Base-by-base conservation (phyloP, 2,329 filamentous ascomycete species). In the Apiospora koreana region DNA sequence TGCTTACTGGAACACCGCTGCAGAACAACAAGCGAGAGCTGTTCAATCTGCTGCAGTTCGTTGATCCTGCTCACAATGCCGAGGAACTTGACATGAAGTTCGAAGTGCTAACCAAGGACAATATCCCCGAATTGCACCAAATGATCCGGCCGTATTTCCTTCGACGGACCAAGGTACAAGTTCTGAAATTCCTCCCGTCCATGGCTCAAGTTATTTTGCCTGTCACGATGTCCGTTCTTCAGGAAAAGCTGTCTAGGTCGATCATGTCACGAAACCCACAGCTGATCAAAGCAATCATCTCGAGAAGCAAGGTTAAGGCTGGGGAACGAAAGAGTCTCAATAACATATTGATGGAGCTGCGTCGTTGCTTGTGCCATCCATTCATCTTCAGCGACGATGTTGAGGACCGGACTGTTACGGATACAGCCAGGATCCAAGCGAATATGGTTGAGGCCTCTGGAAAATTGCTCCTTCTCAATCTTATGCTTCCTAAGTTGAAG, bases 201-300 rank as follows among this genome's bases (percentile, higher is more conserved):
- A 94, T 99, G 89, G 92, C 93, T 1, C 95, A 98, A 77, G 94
- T 99, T 75, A 98, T 99, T 72, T 83, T 99, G 5, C 96, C 96
- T 0, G 91, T 99, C n/a, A 95, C 93, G 2, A 98, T 98, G 95
- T 95, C 93, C 1, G 86, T 94, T 18, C 85, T 99, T 16, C 97
- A 99, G 79, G 96, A 97, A 83, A 96, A 94, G 78, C 86, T 99
- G 0, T 97, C 96, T 83, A 96, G 95, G 78, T 97, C 93, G 2
- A 98, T 99, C 75, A 88, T 99, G 76, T 90, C 93, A 18, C 96
- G 97, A 80, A 97, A 97, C 72, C 93, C 95, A 0, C 89, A 97
- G 68, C 87, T 99, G 10, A 95, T 99, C 78, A 92, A 92, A 74
- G 89, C 95, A 0, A 94, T 99, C 64, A 95, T 98, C 76, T 90